Conservation (phyloP, 108 stramenopile species). For the Cyclotella kingstonii region DNA sequence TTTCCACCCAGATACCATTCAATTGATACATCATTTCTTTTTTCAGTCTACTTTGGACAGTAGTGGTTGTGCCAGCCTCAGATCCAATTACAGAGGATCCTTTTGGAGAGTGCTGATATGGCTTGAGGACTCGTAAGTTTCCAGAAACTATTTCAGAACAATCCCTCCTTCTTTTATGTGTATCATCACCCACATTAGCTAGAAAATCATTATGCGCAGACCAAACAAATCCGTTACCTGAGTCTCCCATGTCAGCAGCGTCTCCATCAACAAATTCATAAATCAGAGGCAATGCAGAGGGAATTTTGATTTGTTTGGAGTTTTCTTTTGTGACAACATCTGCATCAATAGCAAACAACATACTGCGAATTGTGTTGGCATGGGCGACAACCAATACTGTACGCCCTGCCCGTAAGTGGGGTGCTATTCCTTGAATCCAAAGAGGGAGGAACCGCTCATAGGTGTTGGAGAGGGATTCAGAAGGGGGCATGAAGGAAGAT, state of each 20-base stretch:
- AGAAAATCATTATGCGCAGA: not conserved
- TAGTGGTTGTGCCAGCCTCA: too few species aligned
- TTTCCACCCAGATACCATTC: conserved; percentile 33
- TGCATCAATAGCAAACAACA: conserved; percentile 23
- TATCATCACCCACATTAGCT: not conserved
- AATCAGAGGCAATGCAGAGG: conserved; percentile 20
- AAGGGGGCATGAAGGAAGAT: conserved; percentile 21
- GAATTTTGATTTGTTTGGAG: conserved; percentile 26
- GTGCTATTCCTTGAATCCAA: conserved; percentile 33
- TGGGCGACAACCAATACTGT: conserved; percentile 28
- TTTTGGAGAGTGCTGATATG: not conserved
- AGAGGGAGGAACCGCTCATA: conserved; percentile 31
- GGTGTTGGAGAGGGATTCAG: conserved; percentile 25
- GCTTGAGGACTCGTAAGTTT: conserved; percentile 8
- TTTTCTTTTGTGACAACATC: conserved; percentile 28
- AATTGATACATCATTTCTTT: conserved; percentile 21
- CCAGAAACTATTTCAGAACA: not conserved
- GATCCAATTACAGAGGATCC: too few species aligned
- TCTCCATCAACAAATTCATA: conserved; percentile 28
- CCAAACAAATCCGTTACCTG: too few species aligned
- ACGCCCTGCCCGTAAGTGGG: conserved; percentile 16
- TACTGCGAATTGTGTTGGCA: conserved; percentile 33
- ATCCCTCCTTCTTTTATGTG: not conserved
- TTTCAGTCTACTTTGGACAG: conserved; percentile 1
- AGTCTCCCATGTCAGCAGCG: too few species aligned